phyloP scores from a whole-genome alignment of 768 basidiomycete genomes.

The Lactarius hatsudake region DNA sequence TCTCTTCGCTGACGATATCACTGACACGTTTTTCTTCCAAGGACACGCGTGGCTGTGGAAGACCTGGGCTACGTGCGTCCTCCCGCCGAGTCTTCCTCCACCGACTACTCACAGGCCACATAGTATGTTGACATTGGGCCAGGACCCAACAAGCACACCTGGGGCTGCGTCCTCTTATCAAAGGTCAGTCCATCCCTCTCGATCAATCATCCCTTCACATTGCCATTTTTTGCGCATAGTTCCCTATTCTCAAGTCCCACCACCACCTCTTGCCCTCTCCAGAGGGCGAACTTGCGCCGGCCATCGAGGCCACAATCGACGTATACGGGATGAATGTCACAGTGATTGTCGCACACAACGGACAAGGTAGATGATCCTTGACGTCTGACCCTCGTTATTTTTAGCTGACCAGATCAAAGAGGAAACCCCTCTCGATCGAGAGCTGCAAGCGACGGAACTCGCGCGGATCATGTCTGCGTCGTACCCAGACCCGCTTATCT shows the following conservation, averaged over 20 bases:
- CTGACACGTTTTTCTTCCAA: slow-evolving; percentile 33
- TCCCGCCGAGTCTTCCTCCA: neutral
- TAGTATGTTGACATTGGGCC: slow-evolving; percentile 89
- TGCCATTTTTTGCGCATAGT: slow-evolving; percentile 42
- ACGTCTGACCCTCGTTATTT: neutral
- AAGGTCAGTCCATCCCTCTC: slow-evolving; percentile 46
- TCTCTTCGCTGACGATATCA: neutral
- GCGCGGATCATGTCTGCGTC: slow-evolving; percentile 72
- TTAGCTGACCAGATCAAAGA: slow-evolving; percentile 43
- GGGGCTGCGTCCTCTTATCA: slow-evolving; percentile 81
- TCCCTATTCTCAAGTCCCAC: slow-evolving; percentile 82
- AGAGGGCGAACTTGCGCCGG: slow-evolving; percentile 80
- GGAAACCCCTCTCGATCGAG: slow-evolving; percentile 85
- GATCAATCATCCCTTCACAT: neutral
- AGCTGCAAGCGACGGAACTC: slow-evolving; percentile 78
- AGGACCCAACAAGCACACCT: slow-evolving; percentile 84
- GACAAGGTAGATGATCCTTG: slow-evolving; percentile 60
- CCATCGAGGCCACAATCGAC: slow-evolving; percentile 82
- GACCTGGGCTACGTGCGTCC: slow-evolving; percentile 75
- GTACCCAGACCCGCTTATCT: slow-evolving; percentile 71
- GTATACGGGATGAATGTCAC: slow-evolving; percentile 74
- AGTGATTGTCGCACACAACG: slow-evolving; percentile 88
- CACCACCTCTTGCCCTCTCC: slow-evolving; percentile 90
- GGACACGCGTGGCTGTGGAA: slow-evolving; percentile 72
- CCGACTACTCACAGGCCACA: slow-evolving; percentile 3